Evolutionary conservation across 306 rosid species (phyloP).

Genomic region (Sechiopsis laciniata): DNA sequence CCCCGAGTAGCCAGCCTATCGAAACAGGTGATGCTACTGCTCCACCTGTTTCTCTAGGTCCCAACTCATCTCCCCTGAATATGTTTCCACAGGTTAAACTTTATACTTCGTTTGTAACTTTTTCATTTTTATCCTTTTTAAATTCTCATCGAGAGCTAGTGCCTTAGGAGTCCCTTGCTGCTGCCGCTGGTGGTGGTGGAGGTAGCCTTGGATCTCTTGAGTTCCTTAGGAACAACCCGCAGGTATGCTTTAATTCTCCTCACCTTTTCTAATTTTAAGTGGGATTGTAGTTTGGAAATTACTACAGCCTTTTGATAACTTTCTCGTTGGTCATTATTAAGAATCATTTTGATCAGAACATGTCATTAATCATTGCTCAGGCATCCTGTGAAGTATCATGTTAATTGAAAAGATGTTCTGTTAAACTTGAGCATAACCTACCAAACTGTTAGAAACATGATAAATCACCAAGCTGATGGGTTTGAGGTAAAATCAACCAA

Average conservation of each 20-base stretch:
- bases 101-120: conserved; percentile 8
- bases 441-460: background rate
- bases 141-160: conserved; percentile 25
- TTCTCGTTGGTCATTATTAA: background rate
- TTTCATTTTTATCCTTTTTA: background rate
- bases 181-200: conserved; percentile 29
- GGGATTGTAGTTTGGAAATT: background rate
- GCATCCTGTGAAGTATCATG: conserved; percentile 4
- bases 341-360: conserved; percentile 1
- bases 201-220: conserved; percentile 65
- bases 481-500: too few species aligned
- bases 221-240: conserved; percentile 84
- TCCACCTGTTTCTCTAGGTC: conserved; percentile 30
- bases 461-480: too few species aligned
- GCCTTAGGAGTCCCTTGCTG: conserved; percentile 63
- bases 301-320: background rate
- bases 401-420: background rate
- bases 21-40: conserved; percentile 48
- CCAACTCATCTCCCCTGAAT: conserved; percentile 7
- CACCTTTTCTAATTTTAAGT: background rate
- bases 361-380: background rate
- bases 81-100: conserved; percentile 12
- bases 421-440: background rate
- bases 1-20: conserved; percentile 47
- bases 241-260: conserved; percentile 36